Percentiles rank a stretch among this genome's conserved stretches.
These are phyloP conservation scores for Nymphaea colorata DNA, from an alignment of 164 flowering plant species.

Conservation along the genomic window DNA sequence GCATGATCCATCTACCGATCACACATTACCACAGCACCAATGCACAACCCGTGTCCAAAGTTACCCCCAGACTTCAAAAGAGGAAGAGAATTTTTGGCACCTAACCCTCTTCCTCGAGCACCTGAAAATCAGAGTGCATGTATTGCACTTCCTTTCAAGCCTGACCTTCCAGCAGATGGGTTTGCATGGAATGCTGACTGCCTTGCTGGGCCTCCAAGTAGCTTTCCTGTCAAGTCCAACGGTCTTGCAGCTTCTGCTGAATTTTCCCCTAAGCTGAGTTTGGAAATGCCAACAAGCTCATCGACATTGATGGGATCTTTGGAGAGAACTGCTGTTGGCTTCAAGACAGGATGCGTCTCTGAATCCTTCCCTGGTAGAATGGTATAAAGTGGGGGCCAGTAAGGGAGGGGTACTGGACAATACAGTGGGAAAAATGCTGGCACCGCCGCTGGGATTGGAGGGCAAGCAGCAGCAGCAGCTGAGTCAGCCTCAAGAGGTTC, in stretches of 20 bases:
- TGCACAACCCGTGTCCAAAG: no score
- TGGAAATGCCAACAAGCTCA: constrained; percentile 73
- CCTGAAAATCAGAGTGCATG: constrained; percentile 21
- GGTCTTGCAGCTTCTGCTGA: constrained; percentile 18
- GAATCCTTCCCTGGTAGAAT: background rate
- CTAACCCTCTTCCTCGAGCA: background rate
- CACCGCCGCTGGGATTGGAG: constrained; percentile 17
- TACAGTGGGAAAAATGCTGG: constrained; percentile 44
- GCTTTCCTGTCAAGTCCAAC: constrained; percentile 38
- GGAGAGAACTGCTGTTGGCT: constrained; percentile 51
- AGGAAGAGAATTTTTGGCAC: background rate
- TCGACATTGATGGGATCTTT: constrained; percentile 73
- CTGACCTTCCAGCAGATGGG: constrained; percentile 18
- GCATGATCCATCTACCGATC: no score
- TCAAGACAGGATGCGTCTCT: constrained; percentile 47
- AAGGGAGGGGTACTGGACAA: constrained; percentile 22
- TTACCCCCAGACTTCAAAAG: no score
- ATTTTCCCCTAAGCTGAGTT: constrained; percentile 50
- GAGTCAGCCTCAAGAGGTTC: constrained; percentile 20
- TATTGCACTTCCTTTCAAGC: constrained; percentile 24
- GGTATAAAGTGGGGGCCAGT: constrained; percentile 32
- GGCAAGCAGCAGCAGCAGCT: constrained; percentile 6
- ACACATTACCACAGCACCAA: no score
- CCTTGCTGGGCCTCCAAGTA: constrained; percentile 52
- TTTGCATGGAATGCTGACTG: constrained; percentile 78